Conservation (phyloP, 2,329 filamentous ascomycete genomes). For the Metarhizium anisopliae region DNA sequence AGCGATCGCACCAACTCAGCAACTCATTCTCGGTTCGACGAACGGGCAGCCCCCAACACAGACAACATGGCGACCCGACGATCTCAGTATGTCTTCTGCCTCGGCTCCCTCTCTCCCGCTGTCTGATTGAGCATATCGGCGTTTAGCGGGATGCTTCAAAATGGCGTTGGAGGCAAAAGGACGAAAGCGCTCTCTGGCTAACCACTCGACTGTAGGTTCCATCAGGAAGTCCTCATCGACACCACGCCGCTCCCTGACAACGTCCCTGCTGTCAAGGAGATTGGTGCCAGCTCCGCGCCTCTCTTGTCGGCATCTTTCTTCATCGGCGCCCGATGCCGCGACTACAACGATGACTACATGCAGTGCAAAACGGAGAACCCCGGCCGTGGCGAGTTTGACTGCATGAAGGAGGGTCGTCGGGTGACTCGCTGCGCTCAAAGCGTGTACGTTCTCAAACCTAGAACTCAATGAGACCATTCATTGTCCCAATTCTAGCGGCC, state of each 20-base stretch:
- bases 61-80: constrained; percentile 33
- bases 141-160: not conserved
- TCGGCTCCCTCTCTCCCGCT: not conserved
- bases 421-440: constrained; percentile 94
- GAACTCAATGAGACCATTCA: not conserved
- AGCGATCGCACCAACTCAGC: constrained; percentile 11
- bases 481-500: not conserved
- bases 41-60: constrained; percentile 18
- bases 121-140: not conserved
- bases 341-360: constrained; percentile 99
- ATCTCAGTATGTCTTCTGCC: constrained; percentile 27
- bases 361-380: constrained; percentile 95
- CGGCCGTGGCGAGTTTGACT: constrained; percentile 85
- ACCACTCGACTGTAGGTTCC: constrained; percentile 60
- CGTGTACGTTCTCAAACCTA: constrained; percentile 58
- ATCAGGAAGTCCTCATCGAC: constrained; percentile 87
- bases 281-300: constrained; percentile 87
- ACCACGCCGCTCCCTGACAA: constrained; percentile 87
- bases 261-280: constrained; percentile 88
- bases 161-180: not conserved
- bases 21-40: constrained; percentile 18
- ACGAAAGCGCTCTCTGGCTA: constrained; percentile 8
- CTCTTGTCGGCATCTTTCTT: constrained; percentile 90
- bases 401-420: constrained; percentile 90
- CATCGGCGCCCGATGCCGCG: constrained; percentile 88